Conservation (phyloP, 2,329 filamentous ascomycete genomes). For the Metarhizium album region DNA sequence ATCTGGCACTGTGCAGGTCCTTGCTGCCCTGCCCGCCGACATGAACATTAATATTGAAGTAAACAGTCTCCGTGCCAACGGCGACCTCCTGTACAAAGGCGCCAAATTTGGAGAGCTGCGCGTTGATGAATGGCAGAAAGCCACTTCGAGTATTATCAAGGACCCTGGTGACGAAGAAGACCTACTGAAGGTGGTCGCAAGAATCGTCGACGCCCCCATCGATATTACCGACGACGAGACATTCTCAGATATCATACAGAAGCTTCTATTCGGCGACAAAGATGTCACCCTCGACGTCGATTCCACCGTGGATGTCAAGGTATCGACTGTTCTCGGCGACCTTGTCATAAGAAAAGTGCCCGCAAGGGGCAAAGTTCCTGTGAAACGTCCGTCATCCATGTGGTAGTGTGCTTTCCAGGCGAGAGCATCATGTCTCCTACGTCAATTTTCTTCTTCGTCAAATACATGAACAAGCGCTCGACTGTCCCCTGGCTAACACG, state of each 20-base stretch:
- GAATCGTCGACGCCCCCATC: slow-evolving; percentile 68
- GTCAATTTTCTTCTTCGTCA: slow-evolving; percentile 5
- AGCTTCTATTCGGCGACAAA: slow-evolving; percentile 63
- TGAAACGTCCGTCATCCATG: slow-evolving; percentile 72
- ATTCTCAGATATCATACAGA: slow-evolving; percentile 71
- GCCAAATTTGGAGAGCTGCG: slow-evolving; percentile 74
- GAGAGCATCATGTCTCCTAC: slow-evolving; percentile 15
- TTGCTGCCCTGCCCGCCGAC: slow-evolving; percentile 70
- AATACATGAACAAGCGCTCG: slow-evolving; percentile 11
- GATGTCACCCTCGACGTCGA: slow-evolving; percentile 62
- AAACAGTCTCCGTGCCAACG: slow-evolving; percentile 61
- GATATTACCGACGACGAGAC: slow-evolving; percentile 71
- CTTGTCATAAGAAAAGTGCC: slow-evolving; percentile 77
- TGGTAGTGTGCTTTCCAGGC: slow-evolving; percentile 16
- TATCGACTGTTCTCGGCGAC: slow-evolving; percentile 71
- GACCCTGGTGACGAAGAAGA: slow-evolving; percentile 43
- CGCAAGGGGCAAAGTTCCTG: slow-evolving; percentile 71
- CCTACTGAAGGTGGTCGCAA: slow-evolving; percentile 62
- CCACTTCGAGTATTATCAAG: slow-evolving; percentile 65
- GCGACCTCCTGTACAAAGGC: slow-evolving; percentile 70
- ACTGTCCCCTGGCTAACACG: slow-evolving; percentile 22
- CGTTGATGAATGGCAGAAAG: slow-evolving; percentile 70
- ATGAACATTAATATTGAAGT: slow-evolving; percentile 81
- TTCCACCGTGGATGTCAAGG: slow-evolving; percentile 71
- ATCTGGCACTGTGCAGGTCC: slow-evolving; percentile 71